Conservation (phyloP, 768 basidiomycete species). For the Suillus weaverae region DNA sequence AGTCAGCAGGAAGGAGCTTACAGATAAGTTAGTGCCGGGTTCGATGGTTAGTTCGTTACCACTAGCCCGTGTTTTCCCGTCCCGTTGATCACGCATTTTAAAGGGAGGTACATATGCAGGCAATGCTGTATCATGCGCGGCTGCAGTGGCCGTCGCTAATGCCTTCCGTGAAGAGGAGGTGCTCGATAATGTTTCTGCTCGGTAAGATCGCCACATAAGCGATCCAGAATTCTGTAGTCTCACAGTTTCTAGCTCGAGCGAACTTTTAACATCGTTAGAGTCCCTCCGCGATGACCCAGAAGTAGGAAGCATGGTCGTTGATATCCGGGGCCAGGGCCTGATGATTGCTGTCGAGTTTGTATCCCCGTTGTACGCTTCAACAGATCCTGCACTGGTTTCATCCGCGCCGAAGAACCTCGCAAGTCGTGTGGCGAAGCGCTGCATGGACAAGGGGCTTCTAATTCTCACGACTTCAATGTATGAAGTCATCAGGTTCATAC, state of each 20-base stretch:
- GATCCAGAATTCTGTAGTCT: neutral
- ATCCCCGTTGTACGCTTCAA: conserved; percentile 54
- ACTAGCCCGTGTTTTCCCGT: neutral
- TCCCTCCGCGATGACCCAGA: conserved; percentile 53
- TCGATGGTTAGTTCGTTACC: conserved; percentile 55
- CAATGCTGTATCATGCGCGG: conserved; percentile 90
- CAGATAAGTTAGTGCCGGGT: conserved; percentile 77
- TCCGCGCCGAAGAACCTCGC: conserved; percentile 57
- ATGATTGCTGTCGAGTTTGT: conserved; percentile 87
- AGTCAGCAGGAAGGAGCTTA: conserved; percentile 76
- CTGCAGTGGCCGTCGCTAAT: conserved; percentile 79
- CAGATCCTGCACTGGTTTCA: conserved; percentile 43
- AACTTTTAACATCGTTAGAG: conserved; percentile 66
- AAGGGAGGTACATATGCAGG: conserved; percentile 91
- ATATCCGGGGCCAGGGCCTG: conserved; percentile 85
- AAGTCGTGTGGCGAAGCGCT: conserved; percentile 69
- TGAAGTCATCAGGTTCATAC: conserved; percentile 91
- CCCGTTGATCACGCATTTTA: conserved; percentile 13
- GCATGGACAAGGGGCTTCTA: conserved; percentile 83
- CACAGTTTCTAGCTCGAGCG: conserved; percentile 51
- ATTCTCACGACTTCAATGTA: conserved; percentile 89
- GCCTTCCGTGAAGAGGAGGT: conserved; percentile 80
- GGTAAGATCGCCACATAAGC: conserved; percentile 40
- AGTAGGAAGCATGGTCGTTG: conserved; percentile 63
- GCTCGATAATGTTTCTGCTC: conserved; percentile 71